phyloP scores from a whole-genome alignment of 176 grass and related monocot genomes.

The Thalia dealbata region DNA sequence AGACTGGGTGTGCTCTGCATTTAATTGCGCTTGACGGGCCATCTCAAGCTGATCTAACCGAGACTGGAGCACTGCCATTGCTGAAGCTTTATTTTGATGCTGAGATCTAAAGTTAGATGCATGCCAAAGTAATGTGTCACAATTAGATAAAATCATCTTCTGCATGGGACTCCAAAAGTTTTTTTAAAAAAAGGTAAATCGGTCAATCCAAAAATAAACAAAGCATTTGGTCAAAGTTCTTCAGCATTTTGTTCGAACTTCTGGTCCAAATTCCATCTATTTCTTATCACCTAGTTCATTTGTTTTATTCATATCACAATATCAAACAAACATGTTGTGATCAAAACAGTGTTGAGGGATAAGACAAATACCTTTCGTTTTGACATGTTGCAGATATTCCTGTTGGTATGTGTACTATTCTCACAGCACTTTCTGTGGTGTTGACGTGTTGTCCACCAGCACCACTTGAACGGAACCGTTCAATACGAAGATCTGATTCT shows the following conservation, averaged over 20 bases:
- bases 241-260: background rate
- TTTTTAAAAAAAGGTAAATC: background rate
- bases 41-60: conserved; percentile 88
- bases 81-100: conserved; percentile 87
- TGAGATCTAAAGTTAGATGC: conserved; percentile 53
- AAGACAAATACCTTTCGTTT: conserved; percentile 77
- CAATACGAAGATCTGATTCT: conserved; percentile 82
- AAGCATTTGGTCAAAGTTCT: background rate
- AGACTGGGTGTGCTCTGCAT: conserved; percentile 86
- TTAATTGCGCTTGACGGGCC: conserved; percentile 88
- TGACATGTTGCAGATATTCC: conserved; percentile 78
- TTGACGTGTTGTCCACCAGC: conserved; percentile 93
- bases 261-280: no score
- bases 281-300: background rate
- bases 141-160: background rate
- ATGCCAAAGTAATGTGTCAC: background rate
- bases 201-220: background rate
- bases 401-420: conserved; percentile 90
- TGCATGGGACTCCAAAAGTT: no score
- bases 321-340: background rate
- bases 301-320: background rate
- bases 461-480: conserved; percentile 78
- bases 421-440: conserved; percentile 89
- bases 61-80: conserved; percentile 89
- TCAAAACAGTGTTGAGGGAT: background rate